Percentiles rank a stretch among this genome's conserved stretches.
phyloP scores from a whole-genome alignment of 169 alveolate genomes.

The Cryptosporidium tyzzeri region DNA sequence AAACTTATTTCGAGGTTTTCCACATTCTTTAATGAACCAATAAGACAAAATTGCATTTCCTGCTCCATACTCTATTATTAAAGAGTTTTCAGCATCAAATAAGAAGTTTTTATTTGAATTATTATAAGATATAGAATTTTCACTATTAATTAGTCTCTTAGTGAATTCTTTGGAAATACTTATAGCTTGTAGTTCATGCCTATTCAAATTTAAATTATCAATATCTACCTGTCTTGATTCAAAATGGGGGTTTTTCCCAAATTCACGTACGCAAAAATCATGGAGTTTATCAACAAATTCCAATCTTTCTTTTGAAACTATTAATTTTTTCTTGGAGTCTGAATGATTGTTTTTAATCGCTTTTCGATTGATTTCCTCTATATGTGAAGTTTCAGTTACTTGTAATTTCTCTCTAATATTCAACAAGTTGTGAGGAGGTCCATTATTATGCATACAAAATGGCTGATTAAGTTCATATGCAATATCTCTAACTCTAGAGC shows the following conservation, averaged over 20 bases:
- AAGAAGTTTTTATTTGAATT: not conserved
- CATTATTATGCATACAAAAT: slow-evolving; percentile 24
- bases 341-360: not conserved
- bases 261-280: not conserved
- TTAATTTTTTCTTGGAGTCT: not conserved
- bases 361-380: not conserved
- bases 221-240: not conserved
- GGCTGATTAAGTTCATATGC: slow-evolving; percentile 72
- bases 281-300: slow-evolving; percentile 34
- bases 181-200: slow-evolving; percentile 52
- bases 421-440: slow-evolving; percentile 6
- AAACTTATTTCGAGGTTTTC: not conserved
- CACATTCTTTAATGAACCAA: slow-evolving; percentile 55
- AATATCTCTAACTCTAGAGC: slow-evolving; percentile 73
- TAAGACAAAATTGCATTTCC: slow-evolving; percentile 70
- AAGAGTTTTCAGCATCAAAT: slow-evolving; percentile 9
- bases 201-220: not conserved
- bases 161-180: slow-evolving; percentile 18
- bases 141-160: not conserved
- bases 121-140: not conserved
- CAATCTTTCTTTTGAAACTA: slow-evolving; percentile 17
- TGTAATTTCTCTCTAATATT: not conserved
- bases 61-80: slow-evolving; percentile 65
- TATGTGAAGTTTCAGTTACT: not conserved
- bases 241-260: slow-evolving; percentile 46